Evolutionary conservation across 2,329 filamentous ascomycete species (phyloP).

Genomic region (Corynespora cassiicola): DNA sequence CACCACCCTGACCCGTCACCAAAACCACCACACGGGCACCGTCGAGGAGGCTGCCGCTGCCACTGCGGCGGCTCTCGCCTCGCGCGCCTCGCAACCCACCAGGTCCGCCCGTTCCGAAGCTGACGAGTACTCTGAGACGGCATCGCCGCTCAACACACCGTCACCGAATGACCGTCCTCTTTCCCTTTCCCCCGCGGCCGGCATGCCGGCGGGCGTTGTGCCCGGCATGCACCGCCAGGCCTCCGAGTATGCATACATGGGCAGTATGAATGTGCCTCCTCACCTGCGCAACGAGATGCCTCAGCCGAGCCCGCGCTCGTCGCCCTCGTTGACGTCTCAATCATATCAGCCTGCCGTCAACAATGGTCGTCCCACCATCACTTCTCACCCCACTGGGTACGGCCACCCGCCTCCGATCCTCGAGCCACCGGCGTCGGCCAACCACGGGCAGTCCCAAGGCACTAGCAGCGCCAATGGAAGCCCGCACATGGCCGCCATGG

Average conservation of each 20-base stretch:
- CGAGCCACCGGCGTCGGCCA: conserved; percentile 79
- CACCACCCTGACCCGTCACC: conserved; percentile 92
- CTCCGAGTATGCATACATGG: conserved; percentile 78
- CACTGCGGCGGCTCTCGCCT: conserved; percentile 83
- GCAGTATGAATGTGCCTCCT: conserved; percentile 78
- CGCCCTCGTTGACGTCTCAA: conserved; percentile 69
- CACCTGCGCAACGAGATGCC: conserved; percentile 81
- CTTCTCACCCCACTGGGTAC: conserved; percentile 84
- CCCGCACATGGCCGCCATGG: conserved; percentile 81
- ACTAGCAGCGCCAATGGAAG: conserved; percentile 74
- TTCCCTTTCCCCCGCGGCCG: conserved; percentile 80
- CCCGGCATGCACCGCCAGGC: conserved; percentile 71
- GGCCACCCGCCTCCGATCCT: conserved; percentile 84
- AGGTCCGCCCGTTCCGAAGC: conserved; percentile 71
- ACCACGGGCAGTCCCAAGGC: conserved; percentile 71
- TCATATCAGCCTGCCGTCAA: conserved; percentile 64
- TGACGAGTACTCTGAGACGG: conserved; percentile 73
- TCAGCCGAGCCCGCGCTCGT: conserved; percentile 71
- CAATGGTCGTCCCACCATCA: conserved; percentile 65
- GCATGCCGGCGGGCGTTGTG: conserved; percentile 69
- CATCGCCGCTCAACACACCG: conserved; percentile 78
- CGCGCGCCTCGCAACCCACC: conserved; percentile 52
- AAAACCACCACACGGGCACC: conserved; percentile 94
- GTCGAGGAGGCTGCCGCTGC: conserved; percentile 92
- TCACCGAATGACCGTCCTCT: conserved; percentile 81